Base-by-base conservation (phyloP, 305 asterid species). In the Euphrasia arctica region DNA sequence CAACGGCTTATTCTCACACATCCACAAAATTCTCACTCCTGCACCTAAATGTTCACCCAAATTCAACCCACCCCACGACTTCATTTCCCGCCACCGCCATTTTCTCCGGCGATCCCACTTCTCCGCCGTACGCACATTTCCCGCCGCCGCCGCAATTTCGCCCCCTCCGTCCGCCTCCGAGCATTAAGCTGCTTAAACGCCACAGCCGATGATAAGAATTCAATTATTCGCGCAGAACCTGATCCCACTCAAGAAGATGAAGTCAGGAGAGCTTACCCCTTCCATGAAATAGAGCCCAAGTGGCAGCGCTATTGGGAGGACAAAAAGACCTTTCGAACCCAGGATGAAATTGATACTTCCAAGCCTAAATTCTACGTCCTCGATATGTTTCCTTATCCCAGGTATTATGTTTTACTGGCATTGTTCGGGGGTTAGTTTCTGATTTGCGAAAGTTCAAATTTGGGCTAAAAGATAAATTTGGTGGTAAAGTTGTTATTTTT, bases 361-460 rank as follows among this genome's bases (percentile, higher is more conserved):
- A 93, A 84, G 75, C 97, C 96, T 12, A 93, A 93, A 68, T 93
- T 77, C 80, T 93, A 93, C 63, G 98, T 93, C 69, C 98, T 90
- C 49, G 98, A 93, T 79, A 90, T 93, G 97, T 93, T 92, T 75
- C 98, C 97, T 64, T 92, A 92, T 77, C 98, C 98, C 65, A 90
- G 97, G 98, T 90, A 54, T 36, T 90, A 54, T 36, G 54, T 4
- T 43, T 64, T 12, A 68, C 51, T 69, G 41, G 34, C 34, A 31
- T 31, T 31, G 42, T 36, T 36, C 42, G 9, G 10, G 43, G 41
- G 41, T 34, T 34, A 34, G 9, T 34, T 34, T 0, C 41, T 34
- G 7, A 34, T 4, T 34, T 39, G 9, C 10, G 2, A 7, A 36
- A 1, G 41, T 34, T 34, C 22, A 18, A 29, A 31, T 31, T 36